Evolutionary conservation across 2,329 filamentous ascomycete genomes (phyloP).

Genomic region (Periconia sp.): DNA sequence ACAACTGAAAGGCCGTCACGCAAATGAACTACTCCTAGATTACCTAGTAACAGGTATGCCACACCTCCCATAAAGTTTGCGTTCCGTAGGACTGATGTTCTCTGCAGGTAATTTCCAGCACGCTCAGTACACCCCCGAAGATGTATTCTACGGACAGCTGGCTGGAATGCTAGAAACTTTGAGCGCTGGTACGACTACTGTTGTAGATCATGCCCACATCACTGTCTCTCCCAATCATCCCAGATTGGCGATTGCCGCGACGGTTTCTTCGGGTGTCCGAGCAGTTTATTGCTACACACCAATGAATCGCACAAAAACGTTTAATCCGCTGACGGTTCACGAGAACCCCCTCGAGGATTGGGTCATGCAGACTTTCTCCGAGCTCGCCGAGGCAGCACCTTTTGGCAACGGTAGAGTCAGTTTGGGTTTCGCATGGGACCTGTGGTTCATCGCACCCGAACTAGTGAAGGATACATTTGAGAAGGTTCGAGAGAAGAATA

Average conservation of each 20-base stretch:
- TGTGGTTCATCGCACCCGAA: slow-evolving; percentile 44
- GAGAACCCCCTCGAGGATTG: slow-evolving; percentile 51
- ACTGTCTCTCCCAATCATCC: slow-evolving; percentile 39
- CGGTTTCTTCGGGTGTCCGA: slow-evolving; percentile 49
- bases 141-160: slow-evolving; percentile 32
- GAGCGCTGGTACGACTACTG: slow-evolving; percentile 57
- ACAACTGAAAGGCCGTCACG: slow-evolving; percentile 55
- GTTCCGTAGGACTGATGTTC: slow-evolving; percentile 33
- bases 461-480: slow-evolving; percentile 42
- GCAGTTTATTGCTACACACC: slow-evolving; percentile 47
- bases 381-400: slow-evolving; percentile 34
- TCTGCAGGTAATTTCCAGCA: slow-evolving; percentile 42
- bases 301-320: slow-evolving; percentile 35
- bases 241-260: slow-evolving; percentile 43
- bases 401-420: slow-evolving; percentile 37
- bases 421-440: slow-evolving; percentile 50
- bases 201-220: slow-evolving; percentile 57
- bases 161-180: slow-evolving; percentile 53
- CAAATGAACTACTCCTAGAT: slow-evolving; percentile 52
- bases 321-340: slow-evolving; percentile 52
- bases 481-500: slow-evolving; percentile 36
- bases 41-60: slow-evolving; percentile 44
- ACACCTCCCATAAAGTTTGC: not conserved
- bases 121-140: slow-evolving; percentile 26
- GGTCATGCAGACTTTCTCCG: slow-evolving; percentile 41